These are phyloP conservation scores for Vitis hybrid DNA, from an alignment of 177 flowering plant species.

Conservation along the genomic window DNA sequence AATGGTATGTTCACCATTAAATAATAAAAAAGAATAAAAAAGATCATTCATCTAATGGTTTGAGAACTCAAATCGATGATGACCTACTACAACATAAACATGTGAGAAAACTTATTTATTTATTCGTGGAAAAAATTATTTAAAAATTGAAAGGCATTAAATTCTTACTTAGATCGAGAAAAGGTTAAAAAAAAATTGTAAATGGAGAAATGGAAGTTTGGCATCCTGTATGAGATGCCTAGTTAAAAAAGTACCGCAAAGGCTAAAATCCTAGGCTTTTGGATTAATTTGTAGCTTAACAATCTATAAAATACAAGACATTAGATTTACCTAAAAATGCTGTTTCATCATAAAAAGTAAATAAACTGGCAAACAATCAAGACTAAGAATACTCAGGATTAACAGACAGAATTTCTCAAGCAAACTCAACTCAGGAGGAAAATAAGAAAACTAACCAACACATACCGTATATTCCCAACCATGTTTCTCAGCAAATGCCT, in stretches of 20 bases:
- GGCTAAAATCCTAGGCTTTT: no score
- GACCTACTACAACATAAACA: neutral
- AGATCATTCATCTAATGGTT: neutral
- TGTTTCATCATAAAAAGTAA: no score
- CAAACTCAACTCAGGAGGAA: neutral
- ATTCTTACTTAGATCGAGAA: neutral
- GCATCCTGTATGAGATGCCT: no score
- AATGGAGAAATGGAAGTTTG: neutral
- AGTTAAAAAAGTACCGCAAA: no score
- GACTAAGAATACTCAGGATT: no score
- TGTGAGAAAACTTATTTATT: neutral
- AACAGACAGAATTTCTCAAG: no score
- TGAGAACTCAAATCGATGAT: neutral
- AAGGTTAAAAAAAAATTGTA: neutral
- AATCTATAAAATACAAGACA: no score
- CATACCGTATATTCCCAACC: constrained; percentile 95
- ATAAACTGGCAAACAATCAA: no score
- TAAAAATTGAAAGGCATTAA: neutral
- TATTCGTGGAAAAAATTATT: neutral
- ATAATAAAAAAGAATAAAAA: neutral
- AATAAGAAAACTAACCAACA: neutral
- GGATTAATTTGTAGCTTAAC: no score
- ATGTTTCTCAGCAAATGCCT: constrained; percentile 79
- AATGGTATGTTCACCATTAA: neutral
- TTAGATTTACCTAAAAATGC: no score